A percentile compares a stretch with the other conserved stretches of the same genome.
phyloP scores from a whole-genome alignment of 805 yeast species.

The Blastobotrys parvus region DNA sequence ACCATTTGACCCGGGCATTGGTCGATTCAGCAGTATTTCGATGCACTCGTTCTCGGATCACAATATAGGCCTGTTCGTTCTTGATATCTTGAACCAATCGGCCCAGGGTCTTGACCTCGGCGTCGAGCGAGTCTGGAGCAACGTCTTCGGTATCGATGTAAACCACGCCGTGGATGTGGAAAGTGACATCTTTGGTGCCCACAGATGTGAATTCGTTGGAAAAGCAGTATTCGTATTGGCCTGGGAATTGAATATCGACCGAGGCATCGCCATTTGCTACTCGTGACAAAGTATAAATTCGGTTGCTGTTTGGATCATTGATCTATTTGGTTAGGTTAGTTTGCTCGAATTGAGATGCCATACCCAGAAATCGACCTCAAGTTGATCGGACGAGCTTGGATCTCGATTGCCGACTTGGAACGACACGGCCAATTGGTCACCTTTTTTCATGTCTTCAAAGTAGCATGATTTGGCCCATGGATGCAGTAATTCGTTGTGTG shows the following conservation, averaged over 20 bases:
- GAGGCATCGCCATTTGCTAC: conserved; percentile 77
- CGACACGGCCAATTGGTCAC: conserved; percentile 79
- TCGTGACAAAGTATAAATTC: conserved; percentile 41
- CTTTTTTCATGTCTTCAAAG: conserved; percentile 69
- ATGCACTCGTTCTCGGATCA: conserved; percentile 93
- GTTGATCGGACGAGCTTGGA: conserved; percentile 28
- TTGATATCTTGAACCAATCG: conserved; percentile 78
- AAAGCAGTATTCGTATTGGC: conserved; percentile 84
- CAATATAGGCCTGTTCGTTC: conserved; percentile 84
- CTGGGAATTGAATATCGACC: conserved; percentile 54
- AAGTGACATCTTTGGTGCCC: conserved; percentile 82
- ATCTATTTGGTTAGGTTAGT: conserved; percentile 17
- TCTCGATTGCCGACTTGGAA: conserved; percentile 94
- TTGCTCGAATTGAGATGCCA: neutral
- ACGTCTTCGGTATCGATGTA: conserved; percentile 76
- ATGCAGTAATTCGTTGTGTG: conserved; percentile 77
- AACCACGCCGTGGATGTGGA: conserved; percentile 89
- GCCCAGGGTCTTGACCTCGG: conserved; percentile 66
- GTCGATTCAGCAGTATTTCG: conserved; percentile 98
- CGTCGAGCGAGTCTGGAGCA: conserved; percentile 69
- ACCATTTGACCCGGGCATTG: conserved; percentile 93
- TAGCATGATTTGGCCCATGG: conserved; percentile 84
- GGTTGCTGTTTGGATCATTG: conserved; percentile 40
- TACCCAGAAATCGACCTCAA: conserved; percentile 50
- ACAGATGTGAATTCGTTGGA: conserved; percentile 70